A percentile compares a stretch with the other conserved stretches of the same genome.
These are phyloP conservation scores for Ormosia emarginata DNA, from an alignment of 306 rosid genomes.

Conservation along the genomic window DNA sequence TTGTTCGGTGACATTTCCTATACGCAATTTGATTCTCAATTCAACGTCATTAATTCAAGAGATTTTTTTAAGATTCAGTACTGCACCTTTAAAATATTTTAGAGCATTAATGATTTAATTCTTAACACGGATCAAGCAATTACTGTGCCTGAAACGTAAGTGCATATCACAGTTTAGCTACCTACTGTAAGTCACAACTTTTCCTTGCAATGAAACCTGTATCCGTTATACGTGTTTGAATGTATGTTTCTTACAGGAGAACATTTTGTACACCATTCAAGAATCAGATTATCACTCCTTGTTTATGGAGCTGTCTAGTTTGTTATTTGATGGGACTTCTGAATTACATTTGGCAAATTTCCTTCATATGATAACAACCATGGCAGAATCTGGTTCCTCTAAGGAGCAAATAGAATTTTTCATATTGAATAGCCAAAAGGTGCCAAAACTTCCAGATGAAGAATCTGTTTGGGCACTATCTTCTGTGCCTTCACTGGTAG, in stretches of 20 bases:
- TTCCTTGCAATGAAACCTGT: neutral
- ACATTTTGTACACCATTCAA: slow-evolving; percentile 52
- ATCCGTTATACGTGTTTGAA: neutral
- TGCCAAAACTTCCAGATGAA: slow-evolving; percentile 63
- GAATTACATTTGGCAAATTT: slow-evolving; percentile 76
- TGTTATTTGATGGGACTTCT: slow-evolving; percentile 61
- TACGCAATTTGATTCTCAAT: neutral
- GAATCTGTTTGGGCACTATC: slow-evolving; percentile 75
- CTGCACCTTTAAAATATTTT: neutral
- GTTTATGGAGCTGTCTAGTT: slow-evolving; percentile 77
- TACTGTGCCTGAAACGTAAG: neutral
- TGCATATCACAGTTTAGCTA: neutral
- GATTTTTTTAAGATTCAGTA: neutral
- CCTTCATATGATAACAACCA: slow-evolving; percentile 79
- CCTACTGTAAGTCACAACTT: neutral
- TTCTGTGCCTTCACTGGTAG: slow-evolving; percentile 28
- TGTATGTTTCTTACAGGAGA: slow-evolving; percentile 49
- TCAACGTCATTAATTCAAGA: neutral
- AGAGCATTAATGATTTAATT: neutral
- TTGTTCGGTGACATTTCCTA: neutral
- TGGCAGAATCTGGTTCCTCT: slow-evolving; percentile 67
- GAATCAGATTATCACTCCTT: slow-evolving; percentile 69
- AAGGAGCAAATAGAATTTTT: slow-evolving; percentile 69
- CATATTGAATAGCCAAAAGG: slow-evolving; percentile 64
- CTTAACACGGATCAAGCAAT: neutral